Evolutionary conservation across 257 asterid species (phyloP).

Genomic region (Eucommia ulmoides): DNA sequence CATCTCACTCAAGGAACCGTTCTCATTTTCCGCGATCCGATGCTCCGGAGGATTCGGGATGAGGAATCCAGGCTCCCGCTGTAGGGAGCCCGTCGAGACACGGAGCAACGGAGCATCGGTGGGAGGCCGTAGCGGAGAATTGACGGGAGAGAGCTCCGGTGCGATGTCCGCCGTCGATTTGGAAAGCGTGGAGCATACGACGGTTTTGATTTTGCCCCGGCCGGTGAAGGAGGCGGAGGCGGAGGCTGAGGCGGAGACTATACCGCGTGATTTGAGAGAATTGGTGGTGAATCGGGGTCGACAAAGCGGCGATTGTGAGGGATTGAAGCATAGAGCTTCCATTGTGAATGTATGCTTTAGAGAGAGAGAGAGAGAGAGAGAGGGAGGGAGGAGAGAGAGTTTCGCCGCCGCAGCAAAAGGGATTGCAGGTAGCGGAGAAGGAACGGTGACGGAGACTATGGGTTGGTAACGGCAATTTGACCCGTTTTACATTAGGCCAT

Average conservation of each 20-base stretch:
- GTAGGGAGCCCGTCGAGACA: constrained; percentile 49
- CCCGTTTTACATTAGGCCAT: too few relatives aligned
- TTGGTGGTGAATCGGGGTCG: constrained; percentile 22
- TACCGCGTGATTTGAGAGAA: constrained; percentile 8
- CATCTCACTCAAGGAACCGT: constrained; percentile 34
- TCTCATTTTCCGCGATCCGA: constrained; percentile 6
- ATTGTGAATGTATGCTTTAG: too few relatives aligned
- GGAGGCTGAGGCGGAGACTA: too few relatives aligned
- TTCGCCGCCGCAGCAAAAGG: too few relatives aligned
- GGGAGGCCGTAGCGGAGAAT: constrained; percentile 9
- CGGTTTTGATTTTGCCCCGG: constrained; percentile 5
- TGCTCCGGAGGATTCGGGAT: constrained; percentile 24
- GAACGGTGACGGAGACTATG: too few relatives aligned
- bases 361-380: too few relatives aligned
- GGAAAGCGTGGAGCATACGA: constrained; percentile 20
- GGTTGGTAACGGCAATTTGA: too few relatives aligned
- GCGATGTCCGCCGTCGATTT: constrained; percentile 20
- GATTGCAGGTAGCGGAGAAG: too few relatives aligned
- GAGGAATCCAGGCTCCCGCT: constrained; percentile 54
- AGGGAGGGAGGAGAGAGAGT: too few relatives aligned
- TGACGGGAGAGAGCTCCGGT: constrained; percentile 9
- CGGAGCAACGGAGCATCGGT: constrained; percentile 3
- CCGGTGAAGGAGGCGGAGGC: constrained; percentile 15
- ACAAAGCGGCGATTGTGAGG: constrained; percentile 19
- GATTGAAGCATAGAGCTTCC: constrained; percentile 37